phyloP scores from a whole-genome alignment of 495 filamentous ascomycete species.

The Cercophora sp. region DNA sequence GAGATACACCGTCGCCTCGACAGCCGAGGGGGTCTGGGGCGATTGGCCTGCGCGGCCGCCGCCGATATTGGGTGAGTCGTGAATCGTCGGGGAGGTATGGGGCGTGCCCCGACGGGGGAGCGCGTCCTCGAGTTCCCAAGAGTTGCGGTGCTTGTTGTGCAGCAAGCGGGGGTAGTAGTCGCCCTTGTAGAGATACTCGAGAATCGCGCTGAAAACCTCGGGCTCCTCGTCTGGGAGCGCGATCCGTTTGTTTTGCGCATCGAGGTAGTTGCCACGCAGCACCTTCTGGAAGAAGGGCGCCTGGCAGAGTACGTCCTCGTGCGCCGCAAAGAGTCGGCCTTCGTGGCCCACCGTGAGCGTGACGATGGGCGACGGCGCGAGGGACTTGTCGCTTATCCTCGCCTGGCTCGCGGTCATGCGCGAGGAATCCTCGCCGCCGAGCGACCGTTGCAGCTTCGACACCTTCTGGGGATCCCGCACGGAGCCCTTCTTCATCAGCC shows the following conservation, averaged over 20 bases:
- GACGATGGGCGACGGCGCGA: constrained; percentile 68
- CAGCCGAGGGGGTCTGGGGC: constrained; percentile 43
- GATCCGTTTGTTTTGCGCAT: constrained; percentile 62
- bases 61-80: constrained; percentile 33
- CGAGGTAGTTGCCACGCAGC: constrained; percentile 59
- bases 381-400: constrained; percentile 38
- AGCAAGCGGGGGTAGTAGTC: constrained; percentile 81
- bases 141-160: constrained; percentile 62
- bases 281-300: constrained; percentile 74
- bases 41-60: constrained; percentile 50
- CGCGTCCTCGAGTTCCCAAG: constrained; percentile 70
- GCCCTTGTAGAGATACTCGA: constrained; percentile 92
- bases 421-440: constrained; percentile 31
- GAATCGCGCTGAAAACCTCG: constrained; percentile 82
- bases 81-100: constrained; percentile 34
- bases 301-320: constrained; percentile 78
- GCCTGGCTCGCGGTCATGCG: constrained; percentile 37
- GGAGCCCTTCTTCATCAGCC: constrained; percentile 62
- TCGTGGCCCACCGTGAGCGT: constrained; percentile 77
- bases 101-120: constrained; percentile 33
- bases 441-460: constrained; percentile 62
- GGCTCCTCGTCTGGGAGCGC: constrained; percentile 80
- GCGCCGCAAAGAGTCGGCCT: constrained; percentile 83
- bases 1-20: constrained; percentile 70
- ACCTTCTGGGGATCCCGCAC: constrained; percentile 68